Evolutionary conservation across 1,284 basidiomycete species (phyloP).

Genomic region (Malassezia sp.): DNA sequence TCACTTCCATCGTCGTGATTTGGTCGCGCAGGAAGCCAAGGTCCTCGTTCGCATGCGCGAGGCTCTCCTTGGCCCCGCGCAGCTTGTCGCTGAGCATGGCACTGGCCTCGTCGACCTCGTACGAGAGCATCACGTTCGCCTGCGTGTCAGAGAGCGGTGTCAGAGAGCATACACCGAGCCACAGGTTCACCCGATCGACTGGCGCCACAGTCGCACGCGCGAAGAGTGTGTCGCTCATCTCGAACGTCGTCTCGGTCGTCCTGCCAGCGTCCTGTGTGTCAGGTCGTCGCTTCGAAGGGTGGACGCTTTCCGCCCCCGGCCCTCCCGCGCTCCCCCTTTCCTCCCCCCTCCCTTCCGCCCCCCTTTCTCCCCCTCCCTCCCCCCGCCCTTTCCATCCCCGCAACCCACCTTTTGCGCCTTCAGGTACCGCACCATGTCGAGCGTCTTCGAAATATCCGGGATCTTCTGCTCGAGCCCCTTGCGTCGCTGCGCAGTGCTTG

Average conservation of each 20-base stretch:
- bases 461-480: slow-evolving; percentile 81
- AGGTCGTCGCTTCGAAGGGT: background rate
- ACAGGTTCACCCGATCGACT: slow-evolving; percentile 78
- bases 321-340: no score
- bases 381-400: no score
- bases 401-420: slow-evolving; percentile 53
- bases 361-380: no score
- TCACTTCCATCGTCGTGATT: slow-evolving; percentile 94
- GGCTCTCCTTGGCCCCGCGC: slow-evolving; percentile 59
- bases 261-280: slow-evolving; percentile 46
- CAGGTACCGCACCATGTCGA: slow-evolving; percentile 76
- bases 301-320: no score
- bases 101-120: slow-evolving; percentile 71
- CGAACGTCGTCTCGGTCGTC: slow-evolving; percentile 73
- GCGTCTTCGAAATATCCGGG: slow-evolving; percentile 85
- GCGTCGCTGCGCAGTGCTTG: slow-evolving; percentile 67
- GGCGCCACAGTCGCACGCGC: slow-evolving; percentile 79
- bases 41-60: slow-evolving; percentile 68
- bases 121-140: slow-evolving; percentile 80
- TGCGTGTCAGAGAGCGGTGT: no score
- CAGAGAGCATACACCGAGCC: slow-evolving; percentile 66
- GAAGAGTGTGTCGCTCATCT: slow-evolving; percentile 88
- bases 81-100: slow-evolving; percentile 68
- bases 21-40: slow-evolving; percentile 89
- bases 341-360: no score